A percentile compares a stretch with the other conserved stretches of the same genome.
Evolutionary conservation across 2,329 filamentous ascomycete species (phyloP).

Genomic region (Chrysosporium keratinophilum): DNA sequence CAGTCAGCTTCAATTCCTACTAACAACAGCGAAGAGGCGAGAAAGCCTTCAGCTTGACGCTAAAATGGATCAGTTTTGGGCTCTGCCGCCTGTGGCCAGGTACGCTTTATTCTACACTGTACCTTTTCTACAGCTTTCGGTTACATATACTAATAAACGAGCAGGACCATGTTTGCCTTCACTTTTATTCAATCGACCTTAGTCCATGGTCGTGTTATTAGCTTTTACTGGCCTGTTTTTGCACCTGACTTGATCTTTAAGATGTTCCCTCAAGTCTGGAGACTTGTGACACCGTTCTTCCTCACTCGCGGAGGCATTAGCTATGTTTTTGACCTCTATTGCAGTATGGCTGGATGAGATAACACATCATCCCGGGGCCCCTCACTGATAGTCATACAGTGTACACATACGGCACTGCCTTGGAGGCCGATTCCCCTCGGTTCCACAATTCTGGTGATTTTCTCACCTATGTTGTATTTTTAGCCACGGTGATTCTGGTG

Average conservation of each 20-base stretch:
- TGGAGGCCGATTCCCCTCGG: constrained; percentile 61
- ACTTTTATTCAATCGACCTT: constrained; percentile 54
- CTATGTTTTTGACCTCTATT: constrained; percentile 65
- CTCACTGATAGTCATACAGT: constrained; percentile 39
- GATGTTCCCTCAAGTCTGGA: constrained; percentile 51
- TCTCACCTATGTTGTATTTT: constrained; percentile 68
- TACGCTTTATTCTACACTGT: constrained; percentile 31
- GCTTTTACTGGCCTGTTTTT: constrained; percentile 41
- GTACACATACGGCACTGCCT: constrained; percentile 63
- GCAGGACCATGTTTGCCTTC: constrained; percentile 57
- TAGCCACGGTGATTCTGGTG: constrained; percentile 65
- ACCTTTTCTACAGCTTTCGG: constrained; percentile 18
- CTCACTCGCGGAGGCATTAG: constrained; percentile 46
- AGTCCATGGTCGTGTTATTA: constrained; percentile 48
- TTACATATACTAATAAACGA: constrained; percentile 33
- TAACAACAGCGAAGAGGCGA: background rate
- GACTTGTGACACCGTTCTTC: constrained; percentile 48
- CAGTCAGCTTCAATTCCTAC: background rate
- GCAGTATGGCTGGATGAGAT: constrained; percentile 40
- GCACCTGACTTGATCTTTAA: constrained; percentile 43
- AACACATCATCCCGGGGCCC: constrained; percentile 9
- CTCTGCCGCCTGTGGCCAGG: constrained; percentile 57
- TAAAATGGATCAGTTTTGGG: constrained; percentile 53
- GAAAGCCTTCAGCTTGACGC: background rate
- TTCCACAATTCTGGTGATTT: constrained; percentile 69